Evolutionary conservation across 495 filamentous ascomycete genomes (phyloP), one percentile per base, ranked within the genome.

Genomic region (Alectoria sarmentosa): DNA sequence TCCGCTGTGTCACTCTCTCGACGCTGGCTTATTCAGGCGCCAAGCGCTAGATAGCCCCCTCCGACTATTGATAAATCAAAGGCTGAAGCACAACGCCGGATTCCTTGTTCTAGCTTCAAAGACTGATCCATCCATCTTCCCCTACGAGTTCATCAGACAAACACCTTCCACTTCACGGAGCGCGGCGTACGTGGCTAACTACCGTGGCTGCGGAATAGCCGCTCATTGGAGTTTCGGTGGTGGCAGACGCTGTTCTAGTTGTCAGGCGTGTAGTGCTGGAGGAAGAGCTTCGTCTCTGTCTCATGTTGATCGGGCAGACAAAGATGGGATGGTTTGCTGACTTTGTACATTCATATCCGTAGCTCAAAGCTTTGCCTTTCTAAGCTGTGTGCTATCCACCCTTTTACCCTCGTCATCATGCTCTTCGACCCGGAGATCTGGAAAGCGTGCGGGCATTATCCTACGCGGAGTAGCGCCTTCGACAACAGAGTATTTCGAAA

Each of bases 391-490:
- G 73, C 89, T 93, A 75, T 94, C 88, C 72, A 86, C 81, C 65
- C 84, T 81, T 71, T 77, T 79, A 7, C 91, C 91, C 72, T 95
- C 89, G 67, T 95, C 91, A 65, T 86, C 86, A 73, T 96, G 90
- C 77, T 95, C 91, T 28, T 77, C 82, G 21, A 95, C 90, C 41
- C 79, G 82, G 61, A 95, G 67, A 56, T 87, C 81, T 1, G 91
- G 91, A 67, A 95, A 79, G 64, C 80, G 70, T 0, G 72, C 78
- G 0, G 91, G 91, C 91, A 95, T 93, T 57, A 95, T 94, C 48
- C 91, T 76, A 32, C 90, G 74, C 0, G 91, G 90, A 1, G 48
- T 72, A 0, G 83, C 69, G 1, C 90, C 91, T 0, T 81, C 77
- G 0, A 94, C 79, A 0, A 93, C 74, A 6, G 82, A 80, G 71